Evolutionary conservation across 2,329 filamentous ascomycete genomes (phyloP).

Genomic region (Phialocephala subalpina): DNA sequence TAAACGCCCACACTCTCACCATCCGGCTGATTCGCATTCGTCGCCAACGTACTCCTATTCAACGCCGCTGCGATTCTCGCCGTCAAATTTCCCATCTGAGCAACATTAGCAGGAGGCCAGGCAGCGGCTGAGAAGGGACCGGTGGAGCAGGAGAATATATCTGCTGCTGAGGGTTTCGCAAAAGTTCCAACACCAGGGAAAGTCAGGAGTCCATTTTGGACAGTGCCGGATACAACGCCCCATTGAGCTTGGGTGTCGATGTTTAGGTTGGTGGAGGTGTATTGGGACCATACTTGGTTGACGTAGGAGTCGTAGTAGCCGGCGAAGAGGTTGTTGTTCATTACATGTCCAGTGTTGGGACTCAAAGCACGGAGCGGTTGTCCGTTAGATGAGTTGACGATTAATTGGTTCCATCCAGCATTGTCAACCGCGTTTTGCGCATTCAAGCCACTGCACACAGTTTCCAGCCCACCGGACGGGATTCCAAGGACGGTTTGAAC

Average conservation of each 20-base stretch:
- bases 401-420: conserved; percentile 65
- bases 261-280: conserved; percentile 51
- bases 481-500: conserved; percentile 66
- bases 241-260: conserved; percentile 70
- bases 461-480: conserved; percentile 58
- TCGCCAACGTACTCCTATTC: conserved; percentile 34
- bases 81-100: conserved; percentile 29
- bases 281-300: conserved; percentile 52
- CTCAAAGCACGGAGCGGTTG: conserved; percentile 51
- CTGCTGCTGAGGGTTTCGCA: conserved; percentile 61
- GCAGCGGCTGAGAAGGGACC: conserved; percentile 60
- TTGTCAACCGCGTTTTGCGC: conserved; percentile 64
- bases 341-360: conserved; percentile 48
- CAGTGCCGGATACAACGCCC: conserved; percentile 60
- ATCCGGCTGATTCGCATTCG: conserved; percentile 58
- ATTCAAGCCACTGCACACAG: conserved; percentile 60
- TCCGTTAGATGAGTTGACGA: conserved; percentile 45
- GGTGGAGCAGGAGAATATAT: conserved; percentile 73
- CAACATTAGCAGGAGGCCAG: conserved; percentile 30
- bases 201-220: conserved; percentile 43
- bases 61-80: conserved; percentile 34
- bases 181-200: conserved; percentile 60
- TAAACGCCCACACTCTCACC: conserved; percentile 58
- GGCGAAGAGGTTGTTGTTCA: conserved; percentile 55
- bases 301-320: conserved; percentile 56